Evolutionary conservation across 23 red algal genomes (phyloP).

Genomic region (Gracilaria vermiculophylla): DNA sequence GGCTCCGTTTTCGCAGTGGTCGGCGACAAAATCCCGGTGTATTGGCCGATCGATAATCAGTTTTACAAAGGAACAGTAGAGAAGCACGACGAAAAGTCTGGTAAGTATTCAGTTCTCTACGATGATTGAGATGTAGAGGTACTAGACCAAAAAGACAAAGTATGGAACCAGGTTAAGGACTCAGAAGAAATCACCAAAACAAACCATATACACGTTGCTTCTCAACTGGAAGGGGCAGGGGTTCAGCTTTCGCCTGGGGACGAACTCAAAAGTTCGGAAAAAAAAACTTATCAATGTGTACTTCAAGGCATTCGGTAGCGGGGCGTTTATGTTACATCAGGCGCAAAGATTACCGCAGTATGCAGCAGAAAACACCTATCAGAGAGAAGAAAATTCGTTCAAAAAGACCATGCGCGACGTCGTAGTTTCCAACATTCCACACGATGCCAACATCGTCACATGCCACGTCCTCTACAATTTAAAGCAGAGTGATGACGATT

Average conservation of each 20-base stretch:
- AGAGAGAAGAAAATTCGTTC: slow-evolving; percentile 5
- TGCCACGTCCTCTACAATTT: slow-evolving; percentile 34
- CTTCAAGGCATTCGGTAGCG: background rate
- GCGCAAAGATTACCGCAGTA: background rate
- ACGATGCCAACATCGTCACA: background rate
- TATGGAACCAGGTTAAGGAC: too few species aligned
- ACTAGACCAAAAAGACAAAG: background rate
- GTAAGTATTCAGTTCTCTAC: slow-evolving; percentile 3
- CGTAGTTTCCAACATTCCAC: background rate
- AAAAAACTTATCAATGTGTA: background rate
- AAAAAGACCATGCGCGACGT: background rate
- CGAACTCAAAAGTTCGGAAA: slow-evolving; percentile 7
- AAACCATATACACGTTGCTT: too few species aligned
- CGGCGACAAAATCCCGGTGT: background rate
- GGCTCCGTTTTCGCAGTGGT: background rate
- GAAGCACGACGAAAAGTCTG: background rate
- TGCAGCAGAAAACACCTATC: background rate
- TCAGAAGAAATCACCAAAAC: too few species aligned
- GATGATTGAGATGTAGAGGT: slow-evolving; percentile 11
- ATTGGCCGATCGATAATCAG: background rate
- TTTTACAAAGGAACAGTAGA: background rate
- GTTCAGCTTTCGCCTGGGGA: background rate
- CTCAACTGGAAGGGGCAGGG: background rate
- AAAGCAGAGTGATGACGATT: slow-evolving; percentile 32
- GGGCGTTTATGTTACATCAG: slow-evolving; percentile 7